Percentiles rank a stretch among this genome's conserved stretches.
These are phyloP conservation scores for Diaporthe sp. DNA, from an alignment of 2,329 filamentous ascomycete genomes.

Conservation along the genomic window DNA sequence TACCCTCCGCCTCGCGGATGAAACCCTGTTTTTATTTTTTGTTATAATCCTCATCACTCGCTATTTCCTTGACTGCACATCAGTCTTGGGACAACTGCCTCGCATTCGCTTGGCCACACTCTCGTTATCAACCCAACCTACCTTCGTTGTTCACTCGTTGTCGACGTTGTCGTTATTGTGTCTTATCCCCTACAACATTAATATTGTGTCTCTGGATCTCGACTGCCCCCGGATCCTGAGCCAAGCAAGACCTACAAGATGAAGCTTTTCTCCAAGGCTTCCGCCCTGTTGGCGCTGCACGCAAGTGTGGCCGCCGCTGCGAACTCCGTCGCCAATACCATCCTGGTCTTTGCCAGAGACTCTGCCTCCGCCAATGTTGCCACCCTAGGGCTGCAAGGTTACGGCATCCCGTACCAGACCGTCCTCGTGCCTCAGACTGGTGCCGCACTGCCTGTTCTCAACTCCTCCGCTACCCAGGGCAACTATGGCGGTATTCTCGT, in stretches of 20 bases:
- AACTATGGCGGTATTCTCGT: slow-evolving; percentile 73
- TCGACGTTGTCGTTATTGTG: neutral
- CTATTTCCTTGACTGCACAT: slow-evolving; percentile 20
- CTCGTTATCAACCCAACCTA: slow-evolving; percentile 26
- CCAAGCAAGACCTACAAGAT: slow-evolving; percentile 23
- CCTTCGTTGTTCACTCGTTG: slow-evolving; percentile 33
- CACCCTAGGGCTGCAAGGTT: slow-evolving; percentile 68
- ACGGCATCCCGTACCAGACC: slow-evolving; percentile 71
- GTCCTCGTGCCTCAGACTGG: slow-evolving; percentile 68
- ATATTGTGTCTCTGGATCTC: neutral
- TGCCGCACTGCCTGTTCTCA: slow-evolving; percentile 64
- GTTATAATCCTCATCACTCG: slow-evolving; percentile 21
- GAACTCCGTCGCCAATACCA: slow-evolving; percentile 57
- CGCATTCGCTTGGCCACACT: slow-evolving; percentile 24
- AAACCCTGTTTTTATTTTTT: slow-evolving; percentile 16
- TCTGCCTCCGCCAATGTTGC: slow-evolving; percentile 61
- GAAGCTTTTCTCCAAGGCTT: slow-evolving; percentile 38
- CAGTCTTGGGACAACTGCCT: slow-evolving; percentile 30
- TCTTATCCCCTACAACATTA: slow-evolving; percentile 23
- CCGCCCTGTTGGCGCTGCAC: slow-evolving; percentile 38
- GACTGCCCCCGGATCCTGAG: neutral
- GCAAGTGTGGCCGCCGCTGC: slow-evolving; percentile 41
- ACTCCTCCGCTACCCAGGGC: slow-evolving; percentile 60
- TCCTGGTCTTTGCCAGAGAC: slow-evolving; percentile 70
- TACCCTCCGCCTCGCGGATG: slow-evolving; percentile 35